Evolutionary conservation across 495 filamentous ascomycete species (phyloP).

Genomic region (Thermothielavioides terrestris): DNA sequence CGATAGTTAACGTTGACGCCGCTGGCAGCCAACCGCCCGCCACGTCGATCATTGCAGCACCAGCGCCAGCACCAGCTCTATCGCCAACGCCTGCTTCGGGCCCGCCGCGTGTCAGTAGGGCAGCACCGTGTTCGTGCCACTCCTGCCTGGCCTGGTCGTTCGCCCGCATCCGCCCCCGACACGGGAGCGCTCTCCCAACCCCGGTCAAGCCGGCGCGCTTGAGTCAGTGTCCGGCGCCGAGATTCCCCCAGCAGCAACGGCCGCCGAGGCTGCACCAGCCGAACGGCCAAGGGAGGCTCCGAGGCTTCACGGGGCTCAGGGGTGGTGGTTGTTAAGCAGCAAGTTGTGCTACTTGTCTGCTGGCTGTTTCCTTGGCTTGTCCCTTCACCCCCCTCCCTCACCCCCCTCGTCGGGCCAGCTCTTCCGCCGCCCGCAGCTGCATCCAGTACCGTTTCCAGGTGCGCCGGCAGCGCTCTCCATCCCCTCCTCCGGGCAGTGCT

Average conservation of each 20-base stretch:
- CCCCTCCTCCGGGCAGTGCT: constrained; percentile 8
- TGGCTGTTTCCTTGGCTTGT: constrained; percentile 3
- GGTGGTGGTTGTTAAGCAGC: constrained; percentile 19
- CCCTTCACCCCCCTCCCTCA: constrained; percentile 7
- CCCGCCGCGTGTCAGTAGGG: too few species aligned
- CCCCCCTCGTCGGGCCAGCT: constrained; percentile 16
- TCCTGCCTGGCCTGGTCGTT: too few species aligned
- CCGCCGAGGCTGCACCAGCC: neutral
- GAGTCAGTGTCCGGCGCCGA: neutral
- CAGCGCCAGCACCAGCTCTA: neutral
- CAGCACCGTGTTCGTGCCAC: neutral
- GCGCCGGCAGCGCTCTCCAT: constrained; percentile 19
- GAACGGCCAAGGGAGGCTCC: neutral
- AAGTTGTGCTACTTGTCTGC: constrained; percentile 10
- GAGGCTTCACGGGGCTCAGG: neutral
- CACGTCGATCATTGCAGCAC: too few species aligned
- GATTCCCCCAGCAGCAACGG: too few species aligned
- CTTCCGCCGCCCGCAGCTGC: constrained; percentile 22
- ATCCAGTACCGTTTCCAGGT: constrained; percentile 30
- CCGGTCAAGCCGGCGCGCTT: too few species aligned
- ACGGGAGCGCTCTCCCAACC: too few species aligned
- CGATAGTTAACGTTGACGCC: neutral
- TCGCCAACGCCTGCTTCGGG: too few species aligned
- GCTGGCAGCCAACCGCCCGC: neutral
- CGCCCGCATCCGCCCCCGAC: too few species aligned